Evolutionary conservation across 768 basidiomycete species (phyloP).

Genomic region (Suillus variegatus): DNA sequence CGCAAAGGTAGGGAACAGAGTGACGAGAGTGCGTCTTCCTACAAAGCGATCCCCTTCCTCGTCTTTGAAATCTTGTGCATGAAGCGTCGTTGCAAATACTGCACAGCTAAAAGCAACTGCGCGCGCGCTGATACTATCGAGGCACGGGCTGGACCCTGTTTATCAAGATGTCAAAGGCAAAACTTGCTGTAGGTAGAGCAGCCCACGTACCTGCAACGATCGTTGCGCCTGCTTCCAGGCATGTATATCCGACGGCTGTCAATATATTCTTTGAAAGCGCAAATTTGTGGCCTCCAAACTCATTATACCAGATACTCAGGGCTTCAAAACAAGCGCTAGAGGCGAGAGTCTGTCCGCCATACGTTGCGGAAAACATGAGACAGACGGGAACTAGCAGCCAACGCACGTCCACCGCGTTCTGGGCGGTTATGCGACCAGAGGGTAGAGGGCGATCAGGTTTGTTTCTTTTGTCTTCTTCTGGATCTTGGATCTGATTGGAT

Average conservation of each 20-base stretch:
- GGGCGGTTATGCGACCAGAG: conserved; percentile 34
- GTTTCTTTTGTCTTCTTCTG: conserved; percentile 38
- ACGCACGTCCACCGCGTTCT: conserved; percentile 30
- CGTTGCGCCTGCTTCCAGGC: conserved; percentile 30
- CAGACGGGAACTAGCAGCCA: conserved; percentile 31
- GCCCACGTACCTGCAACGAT: conserved; percentile 25
- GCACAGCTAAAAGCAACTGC: conserved; percentile 24
- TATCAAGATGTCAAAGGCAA: conserved; percentile 1
- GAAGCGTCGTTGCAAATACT: conserved; percentile 29
- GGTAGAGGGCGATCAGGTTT: conserved; percentile 41
- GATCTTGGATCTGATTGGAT: conserved; percentile 35
- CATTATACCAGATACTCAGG: conserved; percentile 33
- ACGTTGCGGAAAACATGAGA: conserved; percentile 25
- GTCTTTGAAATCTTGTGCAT: conserved; percentile 30
- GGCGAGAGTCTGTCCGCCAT: conserved; percentile 26
- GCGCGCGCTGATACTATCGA: conserved; percentile 16
- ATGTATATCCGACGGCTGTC: conserved; percentile 28
- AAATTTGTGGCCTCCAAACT: conserved; percentile 23
- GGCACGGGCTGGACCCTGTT: conserved; percentile 12
- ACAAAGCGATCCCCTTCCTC: conserved; percentile 33
- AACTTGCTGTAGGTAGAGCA: no score
- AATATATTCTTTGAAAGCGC: conserved; percentile 25
- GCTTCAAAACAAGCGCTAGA: conserved; percentile 27
- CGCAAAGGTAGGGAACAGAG: conserved; percentile 30
- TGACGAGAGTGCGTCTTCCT: conserved; percentile 38